Conservation (phyloP, 1,139 yeast species). For the Candida albicans region DNA sequence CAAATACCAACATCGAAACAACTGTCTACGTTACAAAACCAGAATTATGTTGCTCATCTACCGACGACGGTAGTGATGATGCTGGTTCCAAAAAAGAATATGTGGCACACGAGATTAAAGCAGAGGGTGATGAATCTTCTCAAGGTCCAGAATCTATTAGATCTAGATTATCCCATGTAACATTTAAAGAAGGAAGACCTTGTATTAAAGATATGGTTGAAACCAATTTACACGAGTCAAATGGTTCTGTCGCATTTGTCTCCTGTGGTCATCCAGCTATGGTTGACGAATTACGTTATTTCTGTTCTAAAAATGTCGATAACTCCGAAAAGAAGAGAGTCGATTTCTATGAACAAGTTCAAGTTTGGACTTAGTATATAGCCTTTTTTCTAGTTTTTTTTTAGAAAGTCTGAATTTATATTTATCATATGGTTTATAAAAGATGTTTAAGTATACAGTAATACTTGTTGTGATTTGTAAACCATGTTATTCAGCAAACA, state of each 20-base stretch:
- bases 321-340: constrained; percentile 17
- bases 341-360: constrained; percentile 11
- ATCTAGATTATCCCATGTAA: constrained; percentile 22
- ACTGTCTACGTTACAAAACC: constrained; percentile 49
- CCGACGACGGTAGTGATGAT: constrained; percentile 4
- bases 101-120: constrained; percentile 16
- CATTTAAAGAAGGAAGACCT: constrained; percentile 34
- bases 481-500: too few species aligned
- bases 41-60: neutral
- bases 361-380: constrained; percentile 8
- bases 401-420: neutral
- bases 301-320: constrained; percentile 26
- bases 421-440: neutral
- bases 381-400: neutral
- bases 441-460: too few species aligned
- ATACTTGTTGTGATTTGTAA: too few species aligned
- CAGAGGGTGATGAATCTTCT: constrained; percentile 12
- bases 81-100: constrained; percentile 3
- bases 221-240: constrained; percentile 29
- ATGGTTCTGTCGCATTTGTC: constrained; percentile 43
- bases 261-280: constrained; percentile 50
- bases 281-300: constrained; percentile 48
- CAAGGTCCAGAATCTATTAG: constrained; percentile 5
- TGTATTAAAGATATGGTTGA: constrained; percentile 22
- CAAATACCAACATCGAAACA: constrained; percentile 29